These are phyloP conservation scores for Santalum album DNA, from an alignment of 164 flowering plant genomes.

Conservation along the genomic window DNA sequence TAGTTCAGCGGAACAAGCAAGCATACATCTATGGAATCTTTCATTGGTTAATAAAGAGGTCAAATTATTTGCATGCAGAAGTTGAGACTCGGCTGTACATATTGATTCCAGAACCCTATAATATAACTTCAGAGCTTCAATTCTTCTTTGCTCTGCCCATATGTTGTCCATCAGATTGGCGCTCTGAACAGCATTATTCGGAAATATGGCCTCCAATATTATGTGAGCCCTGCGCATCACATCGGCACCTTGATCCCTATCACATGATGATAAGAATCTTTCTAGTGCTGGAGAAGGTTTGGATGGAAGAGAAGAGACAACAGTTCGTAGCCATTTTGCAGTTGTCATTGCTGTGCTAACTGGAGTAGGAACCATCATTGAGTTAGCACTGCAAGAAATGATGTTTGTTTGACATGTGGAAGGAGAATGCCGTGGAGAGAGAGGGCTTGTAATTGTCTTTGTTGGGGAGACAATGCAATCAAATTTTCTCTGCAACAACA, in stretches of 20 bases:
- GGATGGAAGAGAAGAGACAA: slow-evolving; percentile 76
- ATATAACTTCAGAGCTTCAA: slow-evolving; percentile 79
- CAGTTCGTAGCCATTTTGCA: slow-evolving; percentile 91
- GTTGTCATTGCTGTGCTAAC: slow-evolving; percentile 98
- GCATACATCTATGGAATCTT: slow-evolving; percentile 98
- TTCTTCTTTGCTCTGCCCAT: slow-evolving; percentile 93
- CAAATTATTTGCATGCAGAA: slow-evolving; percentile 65
- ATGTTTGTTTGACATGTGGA: slow-evolving; percentile 40
- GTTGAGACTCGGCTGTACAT: slow-evolving; percentile 83
- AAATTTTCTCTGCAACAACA: slow-evolving; percentile 50
- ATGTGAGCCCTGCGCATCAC: slow-evolving; percentile 69
- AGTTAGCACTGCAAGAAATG: slow-evolving; percentile 23
- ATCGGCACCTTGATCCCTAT: slow-evolving; percentile 65
- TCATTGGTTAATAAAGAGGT: slow-evolving; percentile 86
- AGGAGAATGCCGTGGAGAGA: slow-evolving; percentile 73
- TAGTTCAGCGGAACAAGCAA: slow-evolving; percentile 95
- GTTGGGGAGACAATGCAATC: slow-evolving; percentile 66
- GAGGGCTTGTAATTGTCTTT: slow-evolving; percentile 60
- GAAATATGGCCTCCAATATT: slow-evolving; percentile 92
- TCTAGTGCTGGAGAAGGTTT: slow-evolving; percentile 74
- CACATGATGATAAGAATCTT: slow-evolving; percentile 63
- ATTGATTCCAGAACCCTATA: slow-evolving; percentile 88
- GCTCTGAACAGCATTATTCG: slow-evolving; percentile 55
- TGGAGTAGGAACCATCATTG: slow-evolving; percentile 67
- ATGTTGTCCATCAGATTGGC: slow-evolving; percentile 76